A percentile compares a stretch with the other conserved stretches of the same genome.
Evolutionary conservation across 306 rosid species (phyloP).

Genomic region (Neltuma alba): DNA sequence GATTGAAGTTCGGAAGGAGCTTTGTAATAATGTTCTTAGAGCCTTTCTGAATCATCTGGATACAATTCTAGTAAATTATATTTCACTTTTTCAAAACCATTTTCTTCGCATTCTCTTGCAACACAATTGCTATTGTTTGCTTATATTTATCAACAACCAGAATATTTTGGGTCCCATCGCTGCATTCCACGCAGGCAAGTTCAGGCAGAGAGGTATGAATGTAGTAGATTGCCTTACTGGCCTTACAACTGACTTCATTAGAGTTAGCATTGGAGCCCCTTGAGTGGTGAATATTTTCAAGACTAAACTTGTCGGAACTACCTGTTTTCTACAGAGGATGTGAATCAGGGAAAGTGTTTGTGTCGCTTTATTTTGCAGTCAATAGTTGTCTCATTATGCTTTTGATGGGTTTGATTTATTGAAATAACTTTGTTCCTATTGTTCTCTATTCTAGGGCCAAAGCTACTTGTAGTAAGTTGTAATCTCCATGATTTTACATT

Average conservation of each 20-base stretch:
- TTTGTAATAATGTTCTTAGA: neutral
- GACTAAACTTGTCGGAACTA: conserved; percentile 4
- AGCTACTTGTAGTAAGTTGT: neutral
- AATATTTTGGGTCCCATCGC: neutral
- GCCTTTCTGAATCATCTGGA: neutral
- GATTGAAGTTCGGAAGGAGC: neutral
- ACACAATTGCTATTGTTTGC: neutral
- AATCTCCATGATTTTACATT: neutral
- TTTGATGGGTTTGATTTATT: neutral
- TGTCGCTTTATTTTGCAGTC: neutral
- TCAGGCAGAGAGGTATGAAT: neutral
- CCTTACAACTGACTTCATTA: conserved; percentile 4
- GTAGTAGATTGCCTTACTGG: neutral
- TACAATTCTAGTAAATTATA: neutral
- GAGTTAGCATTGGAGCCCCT: neutral
- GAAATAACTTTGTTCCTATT: neutral
- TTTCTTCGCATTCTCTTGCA: neutral
- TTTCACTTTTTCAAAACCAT: neutral
- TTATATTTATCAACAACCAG: no score
- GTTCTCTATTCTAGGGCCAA: neutral
- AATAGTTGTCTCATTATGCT: neutral
- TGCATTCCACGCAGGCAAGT: no score
- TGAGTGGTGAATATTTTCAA: neutral
- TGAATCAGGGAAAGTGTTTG: neutral
- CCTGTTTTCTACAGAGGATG: neutral